Percentiles rank a stretch among this genome's conserved stretches.
Conservation (phyloP, 2,329 filamentous ascomycete genomes). For the Incumbomyces delicatus region DNA sequence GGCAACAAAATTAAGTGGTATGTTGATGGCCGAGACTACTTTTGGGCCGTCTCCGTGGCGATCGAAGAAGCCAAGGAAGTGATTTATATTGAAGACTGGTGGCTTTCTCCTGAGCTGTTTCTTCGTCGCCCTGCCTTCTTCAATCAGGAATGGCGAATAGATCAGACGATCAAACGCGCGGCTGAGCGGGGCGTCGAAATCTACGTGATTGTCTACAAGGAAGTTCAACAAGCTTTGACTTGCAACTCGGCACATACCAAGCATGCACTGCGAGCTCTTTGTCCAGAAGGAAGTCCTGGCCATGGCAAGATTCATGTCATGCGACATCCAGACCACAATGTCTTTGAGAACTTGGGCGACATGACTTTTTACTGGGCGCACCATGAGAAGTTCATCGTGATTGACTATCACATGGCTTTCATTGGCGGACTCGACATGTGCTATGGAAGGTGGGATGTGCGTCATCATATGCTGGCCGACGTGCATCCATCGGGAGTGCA, state of each 20-base stretch:
- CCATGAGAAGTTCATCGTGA: slow-evolving; percentile 94
- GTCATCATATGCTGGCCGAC: slow-evolving; percentile 77
- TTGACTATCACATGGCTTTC: slow-evolving; percentile 84
- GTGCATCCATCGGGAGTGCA: slow-evolving; percentile 73
- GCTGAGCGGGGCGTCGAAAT: slow-evolving; percentile 93
- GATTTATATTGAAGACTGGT: slow-evolving; percentile 97
- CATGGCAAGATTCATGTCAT: slow-evolving; percentile 81
- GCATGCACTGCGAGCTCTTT: slow-evolving; percentile 67
- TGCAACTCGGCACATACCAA: slow-evolving; percentile 94
- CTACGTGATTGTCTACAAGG: slow-evolving; percentile 85
- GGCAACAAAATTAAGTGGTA: slow-evolving; percentile 94
- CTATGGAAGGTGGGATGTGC: slow-evolving; percentile 86
- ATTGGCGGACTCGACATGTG: slow-evolving; percentile 92
- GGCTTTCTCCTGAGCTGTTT: slow-evolving; percentile 66
- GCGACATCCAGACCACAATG: slow-evolving; percentile 90
- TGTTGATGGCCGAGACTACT: slow-evolving; percentile 90
- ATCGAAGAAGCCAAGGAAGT: slow-evolving; percentile 84
- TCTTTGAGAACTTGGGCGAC: slow-evolving; percentile 84
- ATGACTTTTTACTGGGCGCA: slow-evolving; percentile 99
- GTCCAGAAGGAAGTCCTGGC: slow-evolving; percentile 70
- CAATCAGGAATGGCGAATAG: slow-evolving; percentile 78
- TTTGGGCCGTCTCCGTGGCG: slow-evolving; percentile 83
- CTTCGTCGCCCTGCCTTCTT: slow-evolving; percentile 71
- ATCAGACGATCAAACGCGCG: slow-evolving; percentile 74
- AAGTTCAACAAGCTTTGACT: slow-evolving; percentile 69